Conservation (phyloP, 805 yeast genomes). For the Wickerhamomyces canadensis region DNA sequence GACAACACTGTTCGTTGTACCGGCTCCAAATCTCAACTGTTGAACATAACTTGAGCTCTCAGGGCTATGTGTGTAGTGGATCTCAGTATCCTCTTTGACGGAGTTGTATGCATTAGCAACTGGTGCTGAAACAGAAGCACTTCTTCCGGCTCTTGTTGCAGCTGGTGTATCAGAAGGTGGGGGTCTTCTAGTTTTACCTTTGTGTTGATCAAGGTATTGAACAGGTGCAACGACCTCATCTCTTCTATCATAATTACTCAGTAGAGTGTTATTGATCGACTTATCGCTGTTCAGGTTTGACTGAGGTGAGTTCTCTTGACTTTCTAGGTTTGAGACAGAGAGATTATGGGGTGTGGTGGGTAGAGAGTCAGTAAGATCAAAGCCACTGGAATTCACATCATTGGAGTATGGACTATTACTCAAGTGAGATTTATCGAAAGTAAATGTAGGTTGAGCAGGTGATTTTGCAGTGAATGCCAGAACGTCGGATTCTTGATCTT, state of each 20-base stretch:
- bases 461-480: slow-evolving; percentile 31
- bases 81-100: slow-evolving; percentile 10
- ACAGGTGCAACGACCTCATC: slow-evolving; percentile 31
- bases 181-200: slow-evolving; percentile 27
- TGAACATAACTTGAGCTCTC: slow-evolving; percentile 46
- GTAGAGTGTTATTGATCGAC: slow-evolving; percentile 3
- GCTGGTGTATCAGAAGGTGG: slow-evolving; percentile 32
- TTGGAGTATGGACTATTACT: neutral
- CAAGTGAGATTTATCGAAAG: slow-evolving; percentile 13
- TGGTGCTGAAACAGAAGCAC: slow-evolving; percentile 26
- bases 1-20: slow-evolving; percentile 43
- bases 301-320: slow-evolving; percentile 2
- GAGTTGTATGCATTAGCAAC: slow-evolving; percentile 12
- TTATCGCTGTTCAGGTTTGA: neutral
- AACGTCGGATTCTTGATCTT: slow-evolving; percentile 21
- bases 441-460: slow-evolving; percentile 26
- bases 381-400: neutral
- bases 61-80: slow-evolving; percentile 33
- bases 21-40: slow-evolving; percentile 36
- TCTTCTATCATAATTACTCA: slow-evolving; percentile 32
- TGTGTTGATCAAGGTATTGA: slow-evolving; percentile 13
- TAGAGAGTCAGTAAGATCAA: neutral
- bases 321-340: neutral
- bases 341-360: neutral
- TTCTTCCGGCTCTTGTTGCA: slow-evolving; percentile 31